Conservation (phyloP, 2,329 filamentous ascomycete species). For the Drechslera avenae region DNA sequence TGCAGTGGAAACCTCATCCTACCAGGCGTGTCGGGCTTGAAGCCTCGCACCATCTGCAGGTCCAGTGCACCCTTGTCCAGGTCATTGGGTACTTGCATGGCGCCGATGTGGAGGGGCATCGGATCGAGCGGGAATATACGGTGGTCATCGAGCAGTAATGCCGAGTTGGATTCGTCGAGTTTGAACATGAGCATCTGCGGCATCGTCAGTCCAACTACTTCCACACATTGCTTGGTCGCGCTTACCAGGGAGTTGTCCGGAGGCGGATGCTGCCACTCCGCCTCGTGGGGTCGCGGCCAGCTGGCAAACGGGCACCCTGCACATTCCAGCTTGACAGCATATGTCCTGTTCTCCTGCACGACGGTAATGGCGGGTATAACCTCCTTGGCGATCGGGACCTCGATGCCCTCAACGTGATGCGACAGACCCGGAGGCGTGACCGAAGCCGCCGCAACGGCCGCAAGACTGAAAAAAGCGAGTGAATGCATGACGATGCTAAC, state of each 20-base stretch:
- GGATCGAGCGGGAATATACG: constrained; percentile 28
- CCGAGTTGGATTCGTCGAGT: constrained; percentile 12
- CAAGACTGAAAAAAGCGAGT: constrained; percentile 12
- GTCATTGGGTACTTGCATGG: constrained; percentile 30
- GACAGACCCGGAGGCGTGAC: constrained; percentile 1
- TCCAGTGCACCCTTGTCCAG: constrained; percentile 17
- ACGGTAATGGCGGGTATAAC: constrained; percentile 23
- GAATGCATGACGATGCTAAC: constrained; percentile 20
- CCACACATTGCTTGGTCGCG: background rate
- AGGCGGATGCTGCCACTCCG: constrained; percentile 24
- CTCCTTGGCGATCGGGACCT: background rate
- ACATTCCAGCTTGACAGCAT: constrained; percentile 38
- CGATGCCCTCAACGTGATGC: background rate
- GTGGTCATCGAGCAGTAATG: constrained; percentile 31
- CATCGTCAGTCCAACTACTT: background rate
- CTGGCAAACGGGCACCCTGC: constrained; percentile 33
- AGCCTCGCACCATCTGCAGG: constrained; percentile 7
- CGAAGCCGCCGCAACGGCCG: constrained; percentile 10
- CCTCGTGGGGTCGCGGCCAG: constrained; percentile 5
- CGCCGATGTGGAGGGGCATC: constrained; percentile 28
- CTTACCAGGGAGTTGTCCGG: constrained; percentile 34
- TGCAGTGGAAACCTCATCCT: constrained; percentile 28
- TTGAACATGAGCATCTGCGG: constrained; percentile 33
- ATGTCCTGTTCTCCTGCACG: constrained; percentile 28
- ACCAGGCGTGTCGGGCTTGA: constrained; percentile 15